Evolutionary conservation across 805 yeast genomes (phyloP).

Genomic region (Yarrowia sp.): DNA sequence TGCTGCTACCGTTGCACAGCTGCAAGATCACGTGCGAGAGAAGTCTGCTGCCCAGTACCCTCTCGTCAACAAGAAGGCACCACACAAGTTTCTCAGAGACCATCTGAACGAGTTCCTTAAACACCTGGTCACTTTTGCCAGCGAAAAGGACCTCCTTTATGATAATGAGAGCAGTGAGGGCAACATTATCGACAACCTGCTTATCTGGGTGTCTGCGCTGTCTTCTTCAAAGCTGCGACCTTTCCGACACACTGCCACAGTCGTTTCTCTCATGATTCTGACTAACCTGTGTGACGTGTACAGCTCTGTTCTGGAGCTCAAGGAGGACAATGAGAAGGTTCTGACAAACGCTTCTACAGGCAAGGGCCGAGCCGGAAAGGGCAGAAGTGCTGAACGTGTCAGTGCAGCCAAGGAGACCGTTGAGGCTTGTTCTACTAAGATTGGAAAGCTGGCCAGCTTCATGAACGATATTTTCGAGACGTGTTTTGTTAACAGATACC

Average conservation of each 20-base stretch:
- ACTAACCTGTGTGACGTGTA: constrained; percentile 54
- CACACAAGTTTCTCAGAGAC: constrained; percentile 49
- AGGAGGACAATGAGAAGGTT: constrained; percentile 27
- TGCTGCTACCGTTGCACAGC: constrained; percentile 67
- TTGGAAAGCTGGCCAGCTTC: constrained; percentile 43
- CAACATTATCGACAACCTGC: constrained; percentile 49
- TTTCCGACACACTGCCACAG: constrained; percentile 64
- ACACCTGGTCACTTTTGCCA: not conserved
- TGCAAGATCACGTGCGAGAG: constrained; percentile 56
- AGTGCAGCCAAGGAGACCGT: constrained; percentile 23
- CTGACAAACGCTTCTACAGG: not conserved
- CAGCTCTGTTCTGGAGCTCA: constrained; percentile 11
- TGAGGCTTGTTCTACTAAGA: constrained; percentile 32
- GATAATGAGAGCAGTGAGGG: not conserved
- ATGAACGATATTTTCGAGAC: constrained; percentile 65
- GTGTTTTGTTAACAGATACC: constrained; percentile 70
- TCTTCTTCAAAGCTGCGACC: constrained; percentile 69
- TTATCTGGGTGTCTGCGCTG: constrained; percentile 75
- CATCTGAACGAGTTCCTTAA: constrained; percentile 58
- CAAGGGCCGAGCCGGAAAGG: constrained; percentile 12
- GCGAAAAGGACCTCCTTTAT: constrained; percentile 27
- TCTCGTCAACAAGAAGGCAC: constrained; percentile 51
- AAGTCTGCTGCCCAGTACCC: constrained; percentile 72
- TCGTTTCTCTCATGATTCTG: constrained; percentile 58
- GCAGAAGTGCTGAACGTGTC: constrained; percentile 18